phyloP scores from a whole-genome alignment of 305 asterid species.

The Fraxinus baroniana region DNA sequence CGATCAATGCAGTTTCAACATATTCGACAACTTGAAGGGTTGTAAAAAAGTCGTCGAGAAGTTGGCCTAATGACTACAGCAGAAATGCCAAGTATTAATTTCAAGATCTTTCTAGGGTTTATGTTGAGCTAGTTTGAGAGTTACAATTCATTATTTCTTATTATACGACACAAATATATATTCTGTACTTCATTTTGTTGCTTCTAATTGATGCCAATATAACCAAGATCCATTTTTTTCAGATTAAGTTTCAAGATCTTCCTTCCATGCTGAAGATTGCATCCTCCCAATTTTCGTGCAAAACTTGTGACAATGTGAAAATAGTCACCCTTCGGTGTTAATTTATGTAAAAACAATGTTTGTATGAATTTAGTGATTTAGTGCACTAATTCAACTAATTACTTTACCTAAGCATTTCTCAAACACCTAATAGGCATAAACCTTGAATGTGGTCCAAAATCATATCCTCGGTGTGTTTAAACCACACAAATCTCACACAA shows the following conservation, averaged over 20 bases:
- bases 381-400: not conserved
- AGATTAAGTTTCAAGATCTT: too few relatives aligned
- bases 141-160: not conserved
- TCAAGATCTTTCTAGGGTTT: not conserved
- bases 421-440: not conserved
- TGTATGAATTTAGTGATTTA: not conserved
- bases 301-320: not conserved
- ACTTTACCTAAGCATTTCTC: not conserved
- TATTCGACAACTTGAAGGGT: not conserved
- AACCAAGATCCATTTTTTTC: not conserved
- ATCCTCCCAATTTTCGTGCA: not conserved
- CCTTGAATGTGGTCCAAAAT: not conserved
- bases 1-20: not conserved
- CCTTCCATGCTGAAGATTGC: too few relatives aligned
- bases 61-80: not conserved
- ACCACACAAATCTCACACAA: too few relatives aligned
- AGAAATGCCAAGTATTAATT: not conserved
- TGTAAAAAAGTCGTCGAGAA: not conserved
- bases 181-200: not conserved
- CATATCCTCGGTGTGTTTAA: too few relatives aligned
- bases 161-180: not conserved
- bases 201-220: not conserved
- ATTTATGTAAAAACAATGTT: not conserved
- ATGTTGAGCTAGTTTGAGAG: not conserved
- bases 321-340: not conserved